These are phyloP conservation scores for Leucoagaricus sp. DNA, from an alignment of 1,284 basidiomycete genomes.

Conservation along the genomic window DNA sequence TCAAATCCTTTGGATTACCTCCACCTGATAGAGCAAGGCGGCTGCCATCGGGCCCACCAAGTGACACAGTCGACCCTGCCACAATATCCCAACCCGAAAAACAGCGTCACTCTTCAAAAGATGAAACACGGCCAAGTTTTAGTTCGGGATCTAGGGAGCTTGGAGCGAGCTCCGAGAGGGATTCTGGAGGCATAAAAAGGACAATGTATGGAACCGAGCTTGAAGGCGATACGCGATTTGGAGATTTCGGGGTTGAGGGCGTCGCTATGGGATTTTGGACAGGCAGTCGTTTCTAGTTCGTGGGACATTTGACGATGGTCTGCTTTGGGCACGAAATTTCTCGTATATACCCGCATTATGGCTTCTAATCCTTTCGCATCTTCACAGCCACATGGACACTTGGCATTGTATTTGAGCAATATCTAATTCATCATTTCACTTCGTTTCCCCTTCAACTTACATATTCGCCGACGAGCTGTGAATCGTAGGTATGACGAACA, in stretches of 20 bases:
- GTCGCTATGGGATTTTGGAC: slow-evolving; percentile 71
- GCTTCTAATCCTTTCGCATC: background rate
- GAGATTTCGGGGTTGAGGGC: slow-evolving; percentile 77
- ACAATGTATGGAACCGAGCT: slow-evolving; percentile 84
- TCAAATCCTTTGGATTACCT: slow-evolving; percentile 45
- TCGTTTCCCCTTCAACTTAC: background rate
- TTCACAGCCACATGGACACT: background rate
- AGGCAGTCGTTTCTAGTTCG: slow-evolving; percentile 39
- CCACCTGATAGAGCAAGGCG: slow-evolving; percentile 36
- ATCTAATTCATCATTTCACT: slow-evolving; percentile 1
- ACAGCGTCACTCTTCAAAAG: slow-evolving; percentile 25
- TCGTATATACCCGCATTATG: slow-evolving; percentile 9
- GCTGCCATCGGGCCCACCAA: slow-evolving; percentile 26
- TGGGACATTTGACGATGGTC: background rate
- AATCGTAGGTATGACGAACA: too few relatives aligned
- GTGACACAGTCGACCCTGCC: slow-evolving; percentile 38
- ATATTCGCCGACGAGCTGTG: too few relatives aligned
- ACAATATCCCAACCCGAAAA: slow-evolving; percentile 29
- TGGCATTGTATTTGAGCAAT: background rate
- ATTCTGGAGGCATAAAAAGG: slow-evolving; percentile 42
- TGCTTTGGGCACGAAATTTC: background rate
- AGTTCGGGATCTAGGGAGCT: slow-evolving; percentile 31
- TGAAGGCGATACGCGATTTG: slow-evolving; percentile 73
- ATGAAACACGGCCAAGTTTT: slow-evolving; percentile 39
- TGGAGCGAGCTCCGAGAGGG: slow-evolving; percentile 25